Evolutionary conservation across 768 basidiomycete species (phyloP), one percentile per base, ranked within the genome.

Genomic region (Lactifluus pinguis): DNA sequence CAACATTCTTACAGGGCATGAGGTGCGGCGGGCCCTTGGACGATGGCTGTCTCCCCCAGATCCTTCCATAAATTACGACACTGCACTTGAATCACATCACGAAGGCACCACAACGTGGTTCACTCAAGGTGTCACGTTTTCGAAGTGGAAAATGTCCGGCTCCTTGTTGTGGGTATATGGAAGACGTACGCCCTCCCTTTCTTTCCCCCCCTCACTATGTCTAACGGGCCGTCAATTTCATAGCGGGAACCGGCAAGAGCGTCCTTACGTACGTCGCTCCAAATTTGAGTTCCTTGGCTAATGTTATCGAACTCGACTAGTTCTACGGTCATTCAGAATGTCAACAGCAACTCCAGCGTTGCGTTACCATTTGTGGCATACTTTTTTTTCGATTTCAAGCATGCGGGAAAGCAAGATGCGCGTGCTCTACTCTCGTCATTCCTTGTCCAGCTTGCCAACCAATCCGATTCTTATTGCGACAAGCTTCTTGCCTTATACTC

Each of bases 111-210:
- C 49, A 1, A n/a, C 13, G 19, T 58, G 57, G 49, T 34, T 58
- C 19, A 42, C 32, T 14, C 30, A 34, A n/a, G 29, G n/a, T 11
- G 6, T 8, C 19, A n/a, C n/a, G 4, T 51, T 36, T 38, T 13
- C 6, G 11, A 29, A 58, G 5, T 58, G 57, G 57, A 58, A 44
- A 13, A 7, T 10, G 6, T 15, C 32, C 2, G 49, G 57, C 14
- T 58, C 49, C 19, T 19, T 58, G 3, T 10, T 58, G 4, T 58
- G 49, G 57, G n/a, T 52, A 8, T 49, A 58, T 8, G 57, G 57
- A 34, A 34, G 9, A 6, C 32, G 32, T 34, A 34, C 9, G 32
- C 32, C 9, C 32, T 34, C 32, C 32, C 32, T 1, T 4, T 34
- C 9, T 34, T 9, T 9, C 2, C 32, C 32, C 7, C 9, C 32